Conservation (phyloP, 1,284 basidiomycete genomes). For the Pseudozyma sp. region DNA sequence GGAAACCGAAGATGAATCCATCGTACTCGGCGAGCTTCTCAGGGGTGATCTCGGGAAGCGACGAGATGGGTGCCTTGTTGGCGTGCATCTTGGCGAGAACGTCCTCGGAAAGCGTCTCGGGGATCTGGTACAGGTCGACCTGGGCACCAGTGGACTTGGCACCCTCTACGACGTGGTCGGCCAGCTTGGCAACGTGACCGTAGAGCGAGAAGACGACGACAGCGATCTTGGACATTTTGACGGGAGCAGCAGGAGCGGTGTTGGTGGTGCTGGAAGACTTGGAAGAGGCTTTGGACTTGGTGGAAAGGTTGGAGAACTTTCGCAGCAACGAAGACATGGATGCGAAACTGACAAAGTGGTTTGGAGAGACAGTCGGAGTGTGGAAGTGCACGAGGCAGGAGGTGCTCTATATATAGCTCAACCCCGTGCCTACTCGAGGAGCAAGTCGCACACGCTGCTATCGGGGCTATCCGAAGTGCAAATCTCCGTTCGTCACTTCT, state of each 20-base stretch:
- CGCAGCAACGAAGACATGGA: conserved; percentile 36
- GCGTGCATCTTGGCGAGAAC: conserved; percentile 83
- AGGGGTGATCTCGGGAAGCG: conserved; percentile 79
- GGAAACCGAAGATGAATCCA: conserved; percentile 75
- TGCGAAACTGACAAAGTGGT: too few relatives aligned
- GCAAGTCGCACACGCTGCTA: too few relatives aligned
- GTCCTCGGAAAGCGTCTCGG: conserved; percentile 85
- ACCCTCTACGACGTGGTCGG: conserved; percentile 81
- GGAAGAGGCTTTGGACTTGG: conserved; percentile 42
- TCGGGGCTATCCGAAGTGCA: too few relatives aligned
- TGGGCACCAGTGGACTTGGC: conserved; percentile 78
- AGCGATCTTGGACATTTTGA: conserved; percentile 57
- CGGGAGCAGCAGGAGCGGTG: conserved; percentile 28
- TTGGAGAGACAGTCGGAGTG: too few relatives aligned
- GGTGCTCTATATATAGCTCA: not conserved
- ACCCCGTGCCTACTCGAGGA: too few relatives aligned
- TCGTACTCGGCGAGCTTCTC: conserved; percentile 75
- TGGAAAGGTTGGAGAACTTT: conserved; percentile 42
- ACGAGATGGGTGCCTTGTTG: conserved; percentile 70
- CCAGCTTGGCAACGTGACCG: conserved; percentile 73
- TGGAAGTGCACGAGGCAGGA: too few relatives aligned
- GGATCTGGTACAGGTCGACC: conserved; percentile 79
- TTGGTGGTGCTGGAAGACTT: conserved; percentile 22
- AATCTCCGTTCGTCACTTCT: too few relatives aligned
- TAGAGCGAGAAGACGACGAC: conserved; percentile 52